Conservation (phyloP, 2,329 filamentous ascomycete genomes). For the Myriosclerotinia curreyana region DNA sequence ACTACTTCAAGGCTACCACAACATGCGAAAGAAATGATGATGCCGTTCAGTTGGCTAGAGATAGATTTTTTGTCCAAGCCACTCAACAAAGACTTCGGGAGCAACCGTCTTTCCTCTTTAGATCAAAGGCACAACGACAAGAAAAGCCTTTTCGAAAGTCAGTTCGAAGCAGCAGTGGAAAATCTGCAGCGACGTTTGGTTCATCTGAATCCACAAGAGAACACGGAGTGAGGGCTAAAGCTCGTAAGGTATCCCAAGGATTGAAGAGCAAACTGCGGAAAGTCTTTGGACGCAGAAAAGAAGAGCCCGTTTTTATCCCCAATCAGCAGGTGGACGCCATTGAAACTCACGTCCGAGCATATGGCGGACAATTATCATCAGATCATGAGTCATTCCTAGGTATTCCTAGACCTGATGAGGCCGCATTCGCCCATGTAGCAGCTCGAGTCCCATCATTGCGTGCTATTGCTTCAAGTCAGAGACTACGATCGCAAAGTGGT, state of each 20-base stretch:
- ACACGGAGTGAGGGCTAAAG: constrained; percentile 48
- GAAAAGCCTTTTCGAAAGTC: constrained; percentile 48
- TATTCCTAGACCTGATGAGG: constrained; percentile 42
- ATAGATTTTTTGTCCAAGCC: constrained; percentile 41
- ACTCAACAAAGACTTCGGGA: constrained; percentile 42
- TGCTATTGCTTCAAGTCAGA: constrained; percentile 46
- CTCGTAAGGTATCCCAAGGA: constrained; percentile 60
- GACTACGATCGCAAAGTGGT: constrained; percentile 52
- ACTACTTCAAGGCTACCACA: constrained; percentile 29
- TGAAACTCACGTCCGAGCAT: constrained; percentile 35
- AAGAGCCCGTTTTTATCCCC: constrained; percentile 43
- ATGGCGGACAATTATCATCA: constrained; percentile 31
- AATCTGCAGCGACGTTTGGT: constrained; percentile 36
- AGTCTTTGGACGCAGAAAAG: constrained; percentile 49
- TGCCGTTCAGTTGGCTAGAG: constrained; percentile 41
- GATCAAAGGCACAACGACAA: constrained; percentile 39
- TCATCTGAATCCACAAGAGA: constrained; percentile 34
- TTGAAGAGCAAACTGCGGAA: constrained; percentile 60
- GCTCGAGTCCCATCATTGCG: constrained; percentile 53
- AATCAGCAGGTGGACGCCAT: constrained; percentile 52
- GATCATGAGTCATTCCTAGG: constrained; percentile 39
- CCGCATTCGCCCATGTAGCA: constrained; percentile 48
- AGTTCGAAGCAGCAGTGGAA: constrained; percentile 47
- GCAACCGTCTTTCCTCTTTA: constrained; percentile 48
- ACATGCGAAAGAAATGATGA: constrained; percentile 39